Conservation (phyloP, 768 basidiomycete genomes). For the Pleurotus salmoneostramineus region DNA sequence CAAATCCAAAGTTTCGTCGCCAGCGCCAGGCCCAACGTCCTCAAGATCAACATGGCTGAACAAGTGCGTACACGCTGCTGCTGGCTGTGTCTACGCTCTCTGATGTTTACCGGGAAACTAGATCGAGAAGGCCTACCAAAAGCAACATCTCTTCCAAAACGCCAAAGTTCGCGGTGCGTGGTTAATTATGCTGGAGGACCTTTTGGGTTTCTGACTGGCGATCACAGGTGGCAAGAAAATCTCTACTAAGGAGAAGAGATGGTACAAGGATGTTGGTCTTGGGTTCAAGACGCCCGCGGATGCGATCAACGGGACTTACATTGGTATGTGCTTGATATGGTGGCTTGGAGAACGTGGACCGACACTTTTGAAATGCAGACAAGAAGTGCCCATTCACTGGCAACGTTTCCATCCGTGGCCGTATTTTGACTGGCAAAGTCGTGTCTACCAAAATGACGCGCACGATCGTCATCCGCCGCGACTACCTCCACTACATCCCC, state of each 20-base stretch:
- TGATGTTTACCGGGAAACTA: conserved; percentile 25
- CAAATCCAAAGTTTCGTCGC: conserved; percentile 25
- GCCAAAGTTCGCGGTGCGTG: conserved; percentile 87
- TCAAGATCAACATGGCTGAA: conserved; percentile 57
- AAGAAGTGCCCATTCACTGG: conserved; percentile 99
- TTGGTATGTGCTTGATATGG: conserved; percentile 55
- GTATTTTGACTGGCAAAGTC: conserved; percentile 97
- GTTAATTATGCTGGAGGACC: conserved; percentile 13
- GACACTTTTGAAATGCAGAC: conserved; percentile 70
- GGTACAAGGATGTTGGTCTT: conserved; percentile 98
- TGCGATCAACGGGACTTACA: conserved; percentile 94
- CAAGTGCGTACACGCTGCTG: conserved; percentile 38
- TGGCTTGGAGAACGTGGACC: neutral
- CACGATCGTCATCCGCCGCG: conserved; percentile 93
- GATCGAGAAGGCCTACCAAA: conserved; percentile 98
- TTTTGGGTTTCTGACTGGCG: neutral
- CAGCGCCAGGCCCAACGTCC: conserved; percentile 29
- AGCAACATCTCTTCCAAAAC: conserved; percentile 98
- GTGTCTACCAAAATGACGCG: conserved; percentile 99
- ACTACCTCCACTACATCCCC: conserved; percentile 94
- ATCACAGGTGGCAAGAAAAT: conserved; percentile 80
- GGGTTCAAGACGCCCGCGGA: conserved; percentile 96
- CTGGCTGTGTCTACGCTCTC: neutral
- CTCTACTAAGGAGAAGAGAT: conserved; percentile 91
- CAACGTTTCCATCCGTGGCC: conserved; percentile 95